Conservation (phyloP, 2,329 filamentous ascomycete species). For the Hawksworthiomyces lignivorus region DNA sequence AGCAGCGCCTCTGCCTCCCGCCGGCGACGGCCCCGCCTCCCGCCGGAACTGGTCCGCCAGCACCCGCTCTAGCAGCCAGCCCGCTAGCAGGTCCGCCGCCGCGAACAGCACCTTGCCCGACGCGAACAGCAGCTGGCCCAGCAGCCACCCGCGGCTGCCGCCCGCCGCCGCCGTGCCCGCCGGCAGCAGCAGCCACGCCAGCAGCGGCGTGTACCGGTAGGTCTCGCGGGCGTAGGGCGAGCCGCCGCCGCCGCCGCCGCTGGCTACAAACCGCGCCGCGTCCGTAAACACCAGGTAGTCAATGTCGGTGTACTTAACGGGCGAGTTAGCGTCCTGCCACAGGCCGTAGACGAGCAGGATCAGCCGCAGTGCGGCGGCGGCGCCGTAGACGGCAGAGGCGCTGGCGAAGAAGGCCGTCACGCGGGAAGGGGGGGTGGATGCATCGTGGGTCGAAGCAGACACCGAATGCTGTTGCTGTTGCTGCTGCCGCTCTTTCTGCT, state of each 20-base stretch:
- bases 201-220: constrained; percentile 90
- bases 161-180: constrained; percentile 51
- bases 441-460: background rate
- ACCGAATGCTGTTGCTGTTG: too few relatives aligned
- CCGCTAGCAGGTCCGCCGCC: constrained; percentile 72
- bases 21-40: constrained; percentile 16
- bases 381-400: constrained; percentile 44
- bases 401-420: constrained; percentile 27
- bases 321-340: constrained; percentile 85
- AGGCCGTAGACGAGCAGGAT: constrained; percentile 78
- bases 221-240: constrained; percentile 87
- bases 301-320: constrained; percentile 97
- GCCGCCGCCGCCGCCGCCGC: constrained; percentile 25
- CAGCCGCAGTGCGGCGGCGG: constrained; percentile 58
- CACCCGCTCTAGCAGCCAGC: constrained; percentile 59
- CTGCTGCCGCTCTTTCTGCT: background rate
- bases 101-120: constrained; percentile 88
- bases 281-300: constrained; percentile 99
- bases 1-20: background rate
- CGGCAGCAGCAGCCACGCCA: constrained; percentile 85
- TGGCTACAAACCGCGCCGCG: constrained; percentile 68
- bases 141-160: constrained; percentile 11
- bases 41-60: constrained; percentile 29
- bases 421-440: background rate
- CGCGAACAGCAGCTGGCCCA: constrained; percentile 53